Evolutionary conservation across 495 filamentous ascomycete species (phyloP).

Genomic region (Podospora pseudoanserina): DNA sequence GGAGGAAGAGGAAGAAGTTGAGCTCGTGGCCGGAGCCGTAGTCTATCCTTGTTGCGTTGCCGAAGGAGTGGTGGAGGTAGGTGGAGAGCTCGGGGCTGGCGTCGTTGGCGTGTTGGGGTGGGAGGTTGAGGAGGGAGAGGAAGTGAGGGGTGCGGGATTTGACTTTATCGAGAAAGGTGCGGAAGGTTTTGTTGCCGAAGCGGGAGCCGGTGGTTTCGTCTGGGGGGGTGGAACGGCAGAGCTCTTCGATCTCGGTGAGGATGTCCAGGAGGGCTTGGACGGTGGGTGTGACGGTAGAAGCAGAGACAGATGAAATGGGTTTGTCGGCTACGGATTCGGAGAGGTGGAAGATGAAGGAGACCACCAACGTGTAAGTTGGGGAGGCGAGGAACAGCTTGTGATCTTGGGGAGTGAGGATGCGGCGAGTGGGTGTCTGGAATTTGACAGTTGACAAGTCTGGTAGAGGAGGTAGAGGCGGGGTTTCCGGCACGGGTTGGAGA

Average conservation of each 20-base stretch:
- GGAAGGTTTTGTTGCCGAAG: slow-evolving; percentile 92
- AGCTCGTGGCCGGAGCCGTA: slow-evolving; percentile 97
- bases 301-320: slow-evolving; percentile 62
- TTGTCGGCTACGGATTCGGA: slow-evolving; percentile 76
- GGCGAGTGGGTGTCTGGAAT: slow-evolving; percentile 64
- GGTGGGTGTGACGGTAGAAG: slow-evolving; percentile 50
- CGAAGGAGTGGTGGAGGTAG: slow-evolving; percentile 80
- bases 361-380: slow-evolving; percentile 69
- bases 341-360: slow-evolving; percentile 80
- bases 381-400: slow-evolving; percentile 79
- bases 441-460: slow-evolving; percentile 58
- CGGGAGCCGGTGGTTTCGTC: slow-evolving; percentile 81
- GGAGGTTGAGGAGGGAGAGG: slow-evolving; percentile 55
- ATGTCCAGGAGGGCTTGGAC: slow-evolving; percentile 65
- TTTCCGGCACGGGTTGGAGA: slow-evolving; percentile 64
- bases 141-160: slow-evolving; percentile 51
- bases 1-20: slow-evolving; percentile 91
- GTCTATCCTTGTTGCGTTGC: slow-evolving; percentile 84
- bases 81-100: slow-evolving; percentile 67
- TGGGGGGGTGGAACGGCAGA: slow-evolving; percentile 66
- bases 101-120: slow-evolving; percentile 26
- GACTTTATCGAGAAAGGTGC: slow-evolving; percentile 72
- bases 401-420: slow-evolving; percentile 76
- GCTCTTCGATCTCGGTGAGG: slow-evolving; percentile 60
- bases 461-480: slow-evolving; percentile 66